Evolutionary conservation across 257 asterid genomes (phyloP), one percentile per base, ranked within the genome.

Genomic region (Nicotiana benthamiana): DNA sequence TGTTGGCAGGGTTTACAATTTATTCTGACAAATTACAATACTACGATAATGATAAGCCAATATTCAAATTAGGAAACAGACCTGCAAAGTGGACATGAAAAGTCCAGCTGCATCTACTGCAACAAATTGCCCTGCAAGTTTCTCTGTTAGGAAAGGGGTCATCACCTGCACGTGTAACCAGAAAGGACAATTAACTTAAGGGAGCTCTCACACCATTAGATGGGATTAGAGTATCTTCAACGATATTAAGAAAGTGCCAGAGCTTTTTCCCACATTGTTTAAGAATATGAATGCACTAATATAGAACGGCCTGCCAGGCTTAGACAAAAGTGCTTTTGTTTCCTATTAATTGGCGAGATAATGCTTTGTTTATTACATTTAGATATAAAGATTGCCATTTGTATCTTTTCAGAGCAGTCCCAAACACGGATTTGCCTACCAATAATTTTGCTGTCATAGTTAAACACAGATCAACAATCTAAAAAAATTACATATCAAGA

Each of bases 11-110:
- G 15, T 72, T 24, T 20, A 43, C 13, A 13, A 28, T 72, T 46
- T 1, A 43, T 70, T 70, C 15, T 70, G 36, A 70, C 8, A 13
- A 40, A 15, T 28, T 70, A 70, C 36, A 12, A 13, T 22, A 22
- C 6, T 12, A 70, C 59, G 6, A 22, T 22, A 22, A 2, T 12
- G 22, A 70, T 6, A 22, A 22, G 75, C 54, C 36, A 59, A 17
- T 3, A 40, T 7, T 43, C 15, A 18, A 78, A 60, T 24, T 12
- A 22, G 51, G 75, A 77, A 61, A 18, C 0, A 56, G 43, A 93
- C 98, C 98, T 93, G 98, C 86, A 94, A 85, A 83, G 98, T 94
- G 34, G 98, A 94, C 85, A 85, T 89, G 89, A 94, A 91, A 60
- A 94, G 89, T 51, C 90, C 98, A 18, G 75, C 82, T 75, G 97